Percentiles rank a stretch among this genome's conserved stretches.
Evolutionary conservation across 2,329 filamentous ascomycete species (phyloP).

Genomic region (Sclerotinia borealis): DNA sequence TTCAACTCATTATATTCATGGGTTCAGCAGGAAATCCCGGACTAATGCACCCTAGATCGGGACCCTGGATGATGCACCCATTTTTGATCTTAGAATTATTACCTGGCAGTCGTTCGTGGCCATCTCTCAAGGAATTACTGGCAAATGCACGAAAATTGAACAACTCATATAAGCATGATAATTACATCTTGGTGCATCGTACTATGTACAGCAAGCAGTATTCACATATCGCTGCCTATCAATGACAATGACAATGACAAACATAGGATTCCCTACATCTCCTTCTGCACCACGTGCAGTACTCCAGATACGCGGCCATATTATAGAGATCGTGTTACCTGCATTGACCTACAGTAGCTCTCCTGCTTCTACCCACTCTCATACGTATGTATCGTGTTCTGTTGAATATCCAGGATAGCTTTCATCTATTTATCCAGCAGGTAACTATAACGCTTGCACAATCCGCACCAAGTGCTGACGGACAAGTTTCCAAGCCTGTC

Average conservation of each 20-base stretch:
- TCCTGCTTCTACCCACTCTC: background rate
- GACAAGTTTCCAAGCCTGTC: background rate
- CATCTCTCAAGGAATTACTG: conserved; percentile 1
- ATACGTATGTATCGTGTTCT: background rate
- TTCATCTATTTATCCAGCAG: background rate
- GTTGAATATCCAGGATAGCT: background rate
- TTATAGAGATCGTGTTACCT: conserved; percentile 8
- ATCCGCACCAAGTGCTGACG: background rate
- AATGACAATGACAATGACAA: too few species aligned
- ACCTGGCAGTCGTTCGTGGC: conserved; percentile 11
- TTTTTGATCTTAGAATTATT: background rate
- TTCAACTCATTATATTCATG: background rate
- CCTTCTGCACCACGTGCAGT: conserved; percentile 9
- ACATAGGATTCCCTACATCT: background rate
- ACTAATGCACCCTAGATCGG: conserved; percentile 6
- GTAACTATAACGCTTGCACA: background rate
- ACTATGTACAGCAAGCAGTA: conserved; percentile 4
- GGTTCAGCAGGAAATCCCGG: background rate
- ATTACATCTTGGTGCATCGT: conserved; percentile 1
- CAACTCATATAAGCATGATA: conserved; percentile 10
- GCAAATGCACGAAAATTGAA: background rate
- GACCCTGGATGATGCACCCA: conserved; percentile 3
- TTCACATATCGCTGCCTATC: background rate
- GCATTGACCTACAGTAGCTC: background rate
- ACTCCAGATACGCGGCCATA: conserved; percentile 14